Conservation (phyloP, 768 basidiomycete genomes). For the Trichaptum fuscoviolaceum region DNA sequence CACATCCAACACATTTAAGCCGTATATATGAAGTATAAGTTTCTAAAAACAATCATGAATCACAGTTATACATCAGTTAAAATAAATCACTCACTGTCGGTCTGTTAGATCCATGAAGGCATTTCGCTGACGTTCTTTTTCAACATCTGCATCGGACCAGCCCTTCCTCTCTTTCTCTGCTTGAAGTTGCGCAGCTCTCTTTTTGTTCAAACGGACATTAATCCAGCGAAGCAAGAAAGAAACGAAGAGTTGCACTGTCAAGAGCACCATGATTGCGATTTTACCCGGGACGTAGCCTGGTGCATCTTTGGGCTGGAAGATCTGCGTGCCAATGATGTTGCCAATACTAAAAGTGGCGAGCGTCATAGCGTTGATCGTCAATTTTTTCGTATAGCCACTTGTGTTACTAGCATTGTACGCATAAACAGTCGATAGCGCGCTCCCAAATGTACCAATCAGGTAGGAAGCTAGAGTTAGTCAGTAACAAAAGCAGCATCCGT, state of each 20-base stretch:
- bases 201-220: conserved; percentile 47
- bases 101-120: conserved; percentile 63
- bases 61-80: background rate
- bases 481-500: background rate
- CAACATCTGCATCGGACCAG: conserved; percentile 55
- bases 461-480: conserved; percentile 35
- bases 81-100: conserved; percentile 41
- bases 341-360: conserved; percentile 49
- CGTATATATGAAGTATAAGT: conserved; percentile 13
- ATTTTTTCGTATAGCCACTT: conserved; percentile 63
- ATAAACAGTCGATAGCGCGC: conserved; percentile 53
- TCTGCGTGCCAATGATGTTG: conserved; percentile 59
- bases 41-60: background rate
- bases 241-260: conserved; percentile 46
- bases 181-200: conserved; percentile 37
- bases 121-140: conserved; percentile 51
- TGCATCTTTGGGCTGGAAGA: conserved; percentile 57
- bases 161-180: conserved; percentile 40
- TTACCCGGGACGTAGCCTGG: conserved; percentile 64
- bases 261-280: conserved; percentile 55
- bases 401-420: conserved; percentile 64
- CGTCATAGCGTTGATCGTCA: conserved; percentile 59
- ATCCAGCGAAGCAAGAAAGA: conserved; percentile 47
- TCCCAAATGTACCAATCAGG: conserved; percentile 51
- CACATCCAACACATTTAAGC: conserved; percentile 1